Conservation (phyloP, 2,329 filamentous ascomycete species). For the Cadophora gregata region DNA sequence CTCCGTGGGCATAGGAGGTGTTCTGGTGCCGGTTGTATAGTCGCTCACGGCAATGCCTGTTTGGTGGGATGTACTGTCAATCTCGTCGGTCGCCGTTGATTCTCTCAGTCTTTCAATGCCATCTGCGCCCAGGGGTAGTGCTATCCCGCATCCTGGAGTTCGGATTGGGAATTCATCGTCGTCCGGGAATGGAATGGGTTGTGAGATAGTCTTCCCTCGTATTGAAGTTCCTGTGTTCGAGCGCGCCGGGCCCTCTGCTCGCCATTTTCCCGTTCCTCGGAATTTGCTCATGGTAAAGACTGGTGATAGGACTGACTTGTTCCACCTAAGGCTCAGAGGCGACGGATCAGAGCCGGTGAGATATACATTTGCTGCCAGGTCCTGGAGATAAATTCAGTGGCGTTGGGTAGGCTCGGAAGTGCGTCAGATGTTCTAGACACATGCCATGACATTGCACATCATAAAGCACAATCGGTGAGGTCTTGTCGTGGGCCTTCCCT, state of each 20-base stretch:
- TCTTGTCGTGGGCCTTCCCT: constrained; percentile 25
- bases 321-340: constrained; percentile 19
- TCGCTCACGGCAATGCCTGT: constrained; percentile 27
- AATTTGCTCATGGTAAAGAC: constrained; percentile 40
- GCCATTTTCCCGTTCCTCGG: constrained; percentile 36
- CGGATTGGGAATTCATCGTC: constrained; percentile 62
- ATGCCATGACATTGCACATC: constrained; percentile 33
- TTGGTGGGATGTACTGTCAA: constrained; percentile 24
- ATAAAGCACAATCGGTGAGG: constrained; percentile 25
- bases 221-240: constrained; percentile 52
- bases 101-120: constrained; percentile 29
- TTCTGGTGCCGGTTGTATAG: constrained; percentile 16
- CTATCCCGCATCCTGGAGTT: constrained; percentile 49
- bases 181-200: constrained; percentile 62
- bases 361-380: constrained; percentile 20
- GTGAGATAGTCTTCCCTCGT: constrained; percentile 55
- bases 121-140: constrained; percentile 43
- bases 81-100: constrained; percentile 32
- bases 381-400: constrained; percentile 11
- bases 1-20: constrained; percentile 24
- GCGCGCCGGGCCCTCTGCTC: constrained; percentile 30
- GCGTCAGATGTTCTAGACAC: constrained; percentile 28
- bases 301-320: constrained; percentile 12
- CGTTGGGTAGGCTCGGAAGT: constrained; percentile 23
- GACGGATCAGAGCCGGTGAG: constrained; percentile 30